Percentiles rank a stretch among this genome's conserved stretches.
Conservation (phyloP, 2,329 filamentous ascomycete species). For the Dactylellina sp. region DNA sequence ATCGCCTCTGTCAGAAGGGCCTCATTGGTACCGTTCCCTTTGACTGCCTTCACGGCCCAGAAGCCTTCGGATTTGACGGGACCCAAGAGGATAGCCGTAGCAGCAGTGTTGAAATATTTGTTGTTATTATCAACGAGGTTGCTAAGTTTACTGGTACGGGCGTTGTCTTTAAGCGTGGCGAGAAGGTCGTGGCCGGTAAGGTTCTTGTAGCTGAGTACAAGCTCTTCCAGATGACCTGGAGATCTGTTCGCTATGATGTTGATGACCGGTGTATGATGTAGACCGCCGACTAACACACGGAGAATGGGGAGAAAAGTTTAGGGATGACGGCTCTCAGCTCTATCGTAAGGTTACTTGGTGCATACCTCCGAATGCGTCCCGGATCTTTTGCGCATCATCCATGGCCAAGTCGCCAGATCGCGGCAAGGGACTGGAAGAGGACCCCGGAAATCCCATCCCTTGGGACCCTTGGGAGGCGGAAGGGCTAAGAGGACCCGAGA, state of each 20-base stretch:
- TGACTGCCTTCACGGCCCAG: slow-evolving; percentile 77
- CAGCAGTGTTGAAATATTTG: slow-evolving; percentile 75
- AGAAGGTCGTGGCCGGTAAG: slow-evolving; percentile 49
- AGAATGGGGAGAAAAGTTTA: neutral
- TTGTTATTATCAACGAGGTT: slow-evolving; percentile 73
- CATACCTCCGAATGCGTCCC: slow-evolving; percentile 54
- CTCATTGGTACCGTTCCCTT: slow-evolving; percentile 87
- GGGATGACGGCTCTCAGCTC: neutral
- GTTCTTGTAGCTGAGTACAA: slow-evolving; percentile 38
- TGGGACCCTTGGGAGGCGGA: slow-evolving; percentile 22
- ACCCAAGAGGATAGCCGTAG: slow-evolving; percentile 80
- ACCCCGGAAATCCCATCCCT: slow-evolving; percentile 5
- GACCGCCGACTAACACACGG: slow-evolving; percentile 32
- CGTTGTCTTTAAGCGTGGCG: slow-evolving; percentile 36
- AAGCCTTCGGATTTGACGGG: slow-evolving; percentile 82
- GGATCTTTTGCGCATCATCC: slow-evolving; percentile 43
- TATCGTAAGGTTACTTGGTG: too few species aligned
- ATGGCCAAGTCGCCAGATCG: slow-evolving; percentile 37
- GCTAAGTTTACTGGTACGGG: slow-evolving; percentile 73
- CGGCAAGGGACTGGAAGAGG: neutral
- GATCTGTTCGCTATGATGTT: slow-evolving; percentile 50
- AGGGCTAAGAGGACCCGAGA: slow-evolving; percentile 45
- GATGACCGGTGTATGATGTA: slow-evolving; percentile 39
- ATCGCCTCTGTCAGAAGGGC: slow-evolving; percentile 85
- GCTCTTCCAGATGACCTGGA: slow-evolving; percentile 26